Conservation (phyloP, 805 yeast species). For the Pichia californica region DNA sequence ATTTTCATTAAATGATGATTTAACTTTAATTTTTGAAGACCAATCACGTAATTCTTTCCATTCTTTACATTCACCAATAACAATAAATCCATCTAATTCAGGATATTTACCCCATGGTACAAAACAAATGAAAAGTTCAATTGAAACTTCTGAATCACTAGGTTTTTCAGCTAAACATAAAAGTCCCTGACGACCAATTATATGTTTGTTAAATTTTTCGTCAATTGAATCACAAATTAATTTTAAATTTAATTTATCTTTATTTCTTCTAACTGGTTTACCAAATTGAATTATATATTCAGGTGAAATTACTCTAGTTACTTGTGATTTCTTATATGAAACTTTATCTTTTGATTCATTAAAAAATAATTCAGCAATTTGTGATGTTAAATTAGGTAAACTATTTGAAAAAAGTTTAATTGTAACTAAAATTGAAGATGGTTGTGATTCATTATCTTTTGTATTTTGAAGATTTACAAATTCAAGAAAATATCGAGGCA, state of each 20-base stretch:
- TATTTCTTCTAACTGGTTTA: slow-evolving; percentile 11
- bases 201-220: not conserved
- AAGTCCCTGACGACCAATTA: slow-evolving; percentile 10
- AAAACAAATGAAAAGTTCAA: slow-evolving; percentile 23
- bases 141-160: slow-evolving; percentile 1
- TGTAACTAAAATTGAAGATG: slow-evolving; percentile 3
- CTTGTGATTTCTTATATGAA: slow-evolving; percentile 14
- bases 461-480: slow-evolving; percentile 3
- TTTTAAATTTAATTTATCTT: not conserved
- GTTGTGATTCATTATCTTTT: not conserved
- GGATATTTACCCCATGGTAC: slow-evolving; percentile 14
- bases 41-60: slow-evolving; percentile 5
- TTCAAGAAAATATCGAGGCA: slow-evolving; percentile 11
- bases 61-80: slow-evolving; percentile 22
- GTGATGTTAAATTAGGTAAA: slow-evolving; percentile 7
- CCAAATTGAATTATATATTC: slow-evolving; percentile 26
- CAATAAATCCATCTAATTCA: slow-evolving; percentile 16
- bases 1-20: not conserved
- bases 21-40: slow-evolving; percentile 14
- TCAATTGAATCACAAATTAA: slow-evolving; percentile 9
- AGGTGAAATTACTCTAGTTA: slow-evolving; percentile 25
- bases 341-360: not conserved
- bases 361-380: slow-evolving; percentile 1
- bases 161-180: slow-evolving; percentile 14
- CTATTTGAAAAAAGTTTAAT: slow-evolving; percentile 6